Evolutionary conservation across 345 rosid genomes (phyloP).

Genomic region (Eucalyptus tenuipes): DNA sequence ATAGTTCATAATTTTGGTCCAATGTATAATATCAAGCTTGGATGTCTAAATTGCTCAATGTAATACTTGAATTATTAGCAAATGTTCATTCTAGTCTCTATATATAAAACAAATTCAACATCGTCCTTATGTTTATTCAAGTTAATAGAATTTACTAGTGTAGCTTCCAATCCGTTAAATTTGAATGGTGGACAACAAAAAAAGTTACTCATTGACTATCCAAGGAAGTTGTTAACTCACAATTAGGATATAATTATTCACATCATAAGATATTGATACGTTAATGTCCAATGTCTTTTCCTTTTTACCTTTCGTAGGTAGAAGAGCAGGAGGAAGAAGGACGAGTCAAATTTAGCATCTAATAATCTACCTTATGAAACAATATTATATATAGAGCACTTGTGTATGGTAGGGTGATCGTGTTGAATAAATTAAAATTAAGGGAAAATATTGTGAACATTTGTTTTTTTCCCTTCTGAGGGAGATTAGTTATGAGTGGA

Average conservation of each 20-base stretch:
- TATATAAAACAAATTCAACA: not conserved
- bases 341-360: fast-evolving
- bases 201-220: fast-evolving
- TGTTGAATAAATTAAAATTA: too few species aligned
- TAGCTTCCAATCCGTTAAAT: fast-evolving
- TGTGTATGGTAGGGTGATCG: fast-evolving
- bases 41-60: fast-evolving
- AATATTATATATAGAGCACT: too few species aligned
- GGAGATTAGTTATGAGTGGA: not conserved
- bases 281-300: too few species aligned
- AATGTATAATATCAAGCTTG: fast-evolving
- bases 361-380: not conserved
- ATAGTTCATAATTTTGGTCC: not conserved
- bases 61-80: not conserved
- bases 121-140: not conserved
- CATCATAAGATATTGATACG: fast-evolving
- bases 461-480: not conserved
- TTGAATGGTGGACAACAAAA: not conserved
- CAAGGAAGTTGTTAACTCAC: not conserved
- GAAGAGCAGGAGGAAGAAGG: not conserved
- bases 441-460: not conserved
- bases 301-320: fast-evolving
- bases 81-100: not conserved
- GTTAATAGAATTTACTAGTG: not conserved
- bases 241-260: fast-evolving